Conservation (phyloP, 2,329 filamentous ascomycete genomes). For the Leptographium procerum region DNA sequence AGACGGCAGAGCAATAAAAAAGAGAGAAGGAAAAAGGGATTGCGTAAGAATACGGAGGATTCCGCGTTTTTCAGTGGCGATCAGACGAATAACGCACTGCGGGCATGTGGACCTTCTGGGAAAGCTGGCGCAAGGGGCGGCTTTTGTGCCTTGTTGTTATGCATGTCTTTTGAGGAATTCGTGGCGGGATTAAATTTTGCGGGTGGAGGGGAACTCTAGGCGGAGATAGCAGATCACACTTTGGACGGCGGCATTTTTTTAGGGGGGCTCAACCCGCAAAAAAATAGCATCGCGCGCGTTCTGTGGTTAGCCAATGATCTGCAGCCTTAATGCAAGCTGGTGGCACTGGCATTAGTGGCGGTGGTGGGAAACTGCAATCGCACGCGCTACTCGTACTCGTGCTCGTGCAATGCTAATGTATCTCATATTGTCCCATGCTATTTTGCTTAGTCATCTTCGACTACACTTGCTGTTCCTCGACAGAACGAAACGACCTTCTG, state of each 20-base stretch:
- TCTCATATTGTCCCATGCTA: too few relatives aligned
- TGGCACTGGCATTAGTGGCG: not conserved
- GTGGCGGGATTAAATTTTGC: not conserved
- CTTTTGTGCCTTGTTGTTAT: not conserved
- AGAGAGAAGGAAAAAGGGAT: not conserved
- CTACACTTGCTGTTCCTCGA: too few relatives aligned
- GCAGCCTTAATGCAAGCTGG: not conserved
- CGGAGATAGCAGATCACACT: not conserved
- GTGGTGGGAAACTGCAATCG: not conserved
- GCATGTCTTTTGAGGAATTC: not conserved
- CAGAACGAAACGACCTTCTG: too few relatives aligned
- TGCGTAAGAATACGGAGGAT: not conserved
- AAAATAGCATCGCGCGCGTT: not conserved
- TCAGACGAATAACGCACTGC: not conserved
- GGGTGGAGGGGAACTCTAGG: not conserved
- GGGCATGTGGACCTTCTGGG: not conserved
- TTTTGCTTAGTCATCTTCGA: too few relatives aligned
- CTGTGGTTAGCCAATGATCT: not conserved
- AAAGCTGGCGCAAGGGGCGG: not conserved
- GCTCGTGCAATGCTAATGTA: too few relatives aligned
- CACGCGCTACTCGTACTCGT: too few relatives aligned
- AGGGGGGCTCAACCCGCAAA: not conserved
- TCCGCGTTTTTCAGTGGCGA: not conserved
- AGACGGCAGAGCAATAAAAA: not conserved
- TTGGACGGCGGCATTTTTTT: not conserved